Conservation (phyloP, 2,329 filamentous ascomycete species). For the Talaromyces marneffei region DNA sequence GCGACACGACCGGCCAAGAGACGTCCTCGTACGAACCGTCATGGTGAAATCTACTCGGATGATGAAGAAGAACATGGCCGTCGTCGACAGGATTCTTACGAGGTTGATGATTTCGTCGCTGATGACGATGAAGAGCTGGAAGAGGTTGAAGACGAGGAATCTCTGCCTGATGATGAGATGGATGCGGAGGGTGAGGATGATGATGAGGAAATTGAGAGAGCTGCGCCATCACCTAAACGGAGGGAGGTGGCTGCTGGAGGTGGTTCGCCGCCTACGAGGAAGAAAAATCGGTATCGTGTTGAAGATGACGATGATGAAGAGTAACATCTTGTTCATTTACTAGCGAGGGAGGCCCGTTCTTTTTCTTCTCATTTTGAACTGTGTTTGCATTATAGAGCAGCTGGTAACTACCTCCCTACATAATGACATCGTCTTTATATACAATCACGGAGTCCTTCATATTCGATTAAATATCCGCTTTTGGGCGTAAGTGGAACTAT, state of each 20-base stretch:
- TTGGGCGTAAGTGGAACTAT: neutral
- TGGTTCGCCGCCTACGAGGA: constrained; percentile 35
- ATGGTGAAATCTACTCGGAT: constrained; percentile 45
- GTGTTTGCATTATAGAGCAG: constrained; percentile 1
- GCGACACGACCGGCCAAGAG: constrained; percentile 37
- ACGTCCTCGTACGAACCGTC: constrained; percentile 37
- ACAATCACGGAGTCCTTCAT: neutral
- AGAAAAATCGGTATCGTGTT: constrained; percentile 44
- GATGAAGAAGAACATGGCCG: constrained; percentile 45
- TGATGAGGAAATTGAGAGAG: constrained; percentile 25
- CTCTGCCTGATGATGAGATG: constrained; percentile 39
- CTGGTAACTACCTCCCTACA: neutral
- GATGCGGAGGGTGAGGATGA: constrained; percentile 43
- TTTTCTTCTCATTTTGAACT: neutral
- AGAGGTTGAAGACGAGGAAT: constrained; percentile 40
- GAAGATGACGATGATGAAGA: constrained; percentile 46
- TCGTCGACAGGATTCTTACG: constrained; percentile 70
- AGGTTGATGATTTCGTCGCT: constrained; percentile 72
- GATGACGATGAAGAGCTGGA: constrained; percentile 46
- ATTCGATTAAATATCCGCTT: neutral
- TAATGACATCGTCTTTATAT: neutral
- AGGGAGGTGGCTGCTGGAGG: constrained; percentile 18
- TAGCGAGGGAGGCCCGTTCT: neutral
- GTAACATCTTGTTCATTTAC: neutral
- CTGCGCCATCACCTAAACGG: constrained; percentile 16